Base-by-base conservation (phyloP, 2,329 filamentous ascomycete species). In the Colletotrichum tropicicola region DNA sequence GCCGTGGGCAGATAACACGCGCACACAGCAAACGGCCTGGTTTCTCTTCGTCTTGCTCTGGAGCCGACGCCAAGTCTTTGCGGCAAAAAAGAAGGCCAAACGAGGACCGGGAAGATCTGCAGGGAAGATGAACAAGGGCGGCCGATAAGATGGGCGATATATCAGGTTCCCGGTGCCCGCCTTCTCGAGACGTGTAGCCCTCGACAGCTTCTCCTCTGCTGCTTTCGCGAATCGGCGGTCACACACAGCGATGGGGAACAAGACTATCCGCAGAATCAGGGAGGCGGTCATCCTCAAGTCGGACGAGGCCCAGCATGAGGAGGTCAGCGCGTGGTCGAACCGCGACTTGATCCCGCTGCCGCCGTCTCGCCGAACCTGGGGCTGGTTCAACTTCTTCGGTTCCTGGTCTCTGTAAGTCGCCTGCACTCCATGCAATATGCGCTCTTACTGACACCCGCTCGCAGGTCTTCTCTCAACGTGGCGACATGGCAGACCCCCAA, bases 301-400 rank as follows among this genome's bases (percentile, higher is more conserved):
- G 51, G 75, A 82, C 59, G 75, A 77, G 45, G 68, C 72, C 13
- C 76, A 74, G 53, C 77, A 82, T 65, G 81, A 83, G 66, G 78
- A 83, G 58, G 82, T 80, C 0, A 78, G 81, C 55, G 73, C 77
- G 13, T 85, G 83, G 83, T 82, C 79, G 23, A 85, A 85, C 57
- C 79, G 79, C 68, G 78, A 78, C 43, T 63, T 79, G 35, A 74
- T 76, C 23, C 76, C 77, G 13, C 60, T 79, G 13, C 73, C 82
- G 19, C 76, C 78, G 2, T 76, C 78, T 59, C 73, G 80, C 56
- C 74, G 82, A 65, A 84, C 81, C 28, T 84, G 82, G 82, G 80
- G 82, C 73, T 74, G 81, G 68, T 77, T 76, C 56, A 77, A 80
- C 60, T 82, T 75, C 70, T 83, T 80, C 60, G 81, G 80, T 68